Evolutionary conservation across 2,329 filamentous ascomycete genomes (phyloP), one percentile per base, ranked within the genome.

Genomic region (Neoscytalidium dimidiatum): DNA sequence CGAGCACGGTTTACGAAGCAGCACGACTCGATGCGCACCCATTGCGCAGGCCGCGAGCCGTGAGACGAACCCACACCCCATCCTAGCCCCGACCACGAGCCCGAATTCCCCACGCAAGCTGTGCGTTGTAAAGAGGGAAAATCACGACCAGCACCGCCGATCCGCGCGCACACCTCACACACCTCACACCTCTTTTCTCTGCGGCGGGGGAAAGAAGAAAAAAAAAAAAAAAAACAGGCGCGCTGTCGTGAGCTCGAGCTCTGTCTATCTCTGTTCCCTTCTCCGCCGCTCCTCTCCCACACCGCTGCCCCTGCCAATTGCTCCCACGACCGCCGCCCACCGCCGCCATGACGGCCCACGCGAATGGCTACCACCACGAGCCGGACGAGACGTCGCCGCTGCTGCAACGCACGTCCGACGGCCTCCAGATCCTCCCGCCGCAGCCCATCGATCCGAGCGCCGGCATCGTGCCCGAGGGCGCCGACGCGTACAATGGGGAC

Each of bases 361-460:
- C 58, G 70, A 29, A 69, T 75, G 23, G 82, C 71, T 21, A 69
- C 76, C 17, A 81, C 82, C 66, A 81, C 82, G 56, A 56, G 76
- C 79, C 72, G n/a, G 68, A 76, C 23, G 82, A 84, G 71, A 82
- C 75, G 11, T 82, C 81, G 65, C 81, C 82, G 52, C 74, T 84
- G 64, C 77, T 84, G 41, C 53, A 41, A 48, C 67, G 65, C 33
- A 51, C 56, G 6, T 29, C 23, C 17, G 53, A 67, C 26, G 51
- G 41, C 33, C 44, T 62, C 43, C 33, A 26, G 14, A 44, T 56
- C 29, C 14, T 67, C 19, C 57, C 69, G 11, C 52, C 69, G 11
- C 65, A 66, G 49, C 64, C 68, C 7, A 67, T 74, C 29, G 72
- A 73, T 11, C 68, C 73, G 4, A 68, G 66, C 6, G 71, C 67